These are phyloP conservation scores for Entomortierella lignicola DNA, from an alignment of 192 early-diverging fungal species.

Conservation along the genomic window DNA sequence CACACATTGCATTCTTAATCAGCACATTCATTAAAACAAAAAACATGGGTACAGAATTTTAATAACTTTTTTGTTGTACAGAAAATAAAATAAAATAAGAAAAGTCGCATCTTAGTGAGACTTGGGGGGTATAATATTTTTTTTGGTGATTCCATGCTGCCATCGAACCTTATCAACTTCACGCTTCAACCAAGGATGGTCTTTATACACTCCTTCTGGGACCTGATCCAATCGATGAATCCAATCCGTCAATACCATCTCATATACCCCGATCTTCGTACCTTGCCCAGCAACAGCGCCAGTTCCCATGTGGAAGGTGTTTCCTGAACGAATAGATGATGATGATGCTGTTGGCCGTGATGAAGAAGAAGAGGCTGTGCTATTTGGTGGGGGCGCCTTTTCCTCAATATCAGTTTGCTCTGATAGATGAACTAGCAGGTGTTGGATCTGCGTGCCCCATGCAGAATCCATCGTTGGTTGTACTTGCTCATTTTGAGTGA, in stretches of 20 bases:
- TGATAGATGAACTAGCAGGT: slow-evolving; percentile 2
- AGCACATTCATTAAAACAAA: too few relatives aligned
- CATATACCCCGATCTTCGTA: slow-evolving; percentile 7
- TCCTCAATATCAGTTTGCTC: slow-evolving; percentile 28
- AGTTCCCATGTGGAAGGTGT: neutral
- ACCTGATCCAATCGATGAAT: slow-evolving; percentile 23
- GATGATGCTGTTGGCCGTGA: too few relatives aligned
- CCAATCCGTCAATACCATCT: slow-evolving; percentile 32
- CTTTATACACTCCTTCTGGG: neutral
- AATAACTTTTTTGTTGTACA: too few relatives aligned
- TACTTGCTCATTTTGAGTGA: neutral
- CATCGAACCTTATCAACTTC: slow-evolving; percentile 48
- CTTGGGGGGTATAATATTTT: too few relatives aligned
- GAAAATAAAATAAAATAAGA: too few relatives aligned
- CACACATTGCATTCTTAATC: too few relatives aligned
- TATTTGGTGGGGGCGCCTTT: neutral
- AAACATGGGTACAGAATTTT: too few relatives aligned
- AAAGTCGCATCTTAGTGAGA: too few relatives aligned
- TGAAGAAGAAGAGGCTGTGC: too few relatives aligned
- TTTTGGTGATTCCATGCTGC: slow-evolving; percentile 14
- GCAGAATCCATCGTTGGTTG: slow-evolving; percentile 12
- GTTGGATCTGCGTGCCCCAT: slow-evolving; percentile 6
- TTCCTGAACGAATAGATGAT: neutral
- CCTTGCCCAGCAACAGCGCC: neutral
- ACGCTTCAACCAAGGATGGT: slow-evolving; percentile 31